Evolutionary conservation across 2,329 filamentous ascomycete species (phyloP), one percentile per base, ranked within the genome.

Genomic region (Alternaria panax): DNA sequence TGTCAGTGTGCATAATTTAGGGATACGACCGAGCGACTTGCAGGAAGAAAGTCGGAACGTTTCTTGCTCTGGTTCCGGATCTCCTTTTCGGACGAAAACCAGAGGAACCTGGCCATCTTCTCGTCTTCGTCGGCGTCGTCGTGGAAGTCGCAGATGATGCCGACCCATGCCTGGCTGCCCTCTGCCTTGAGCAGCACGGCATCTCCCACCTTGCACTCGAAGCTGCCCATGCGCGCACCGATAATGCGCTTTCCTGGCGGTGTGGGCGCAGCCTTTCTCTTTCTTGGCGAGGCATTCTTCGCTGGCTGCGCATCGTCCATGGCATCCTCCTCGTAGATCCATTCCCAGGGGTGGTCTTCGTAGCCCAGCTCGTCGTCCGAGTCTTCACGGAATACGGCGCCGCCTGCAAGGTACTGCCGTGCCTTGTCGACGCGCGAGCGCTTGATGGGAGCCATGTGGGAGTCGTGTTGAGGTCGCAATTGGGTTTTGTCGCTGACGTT

Each of bases 61-160:
- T 95, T 96, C 80, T 92, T 94, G 58, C 88, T 86, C 74, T 89
- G 90, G 70, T 92, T 95, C 27, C 90, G 87, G 61, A 97, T 92
- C 79, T 98, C 94, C 71, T 90, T 91, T 70, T 96, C 91, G 0
- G 92, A 92, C 0, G 92, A 93, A 75, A 99, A 97, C 95, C 95
- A 99, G 85, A 97, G 90, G 73, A 99, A 95, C 63, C 90, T 91
- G 55, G 91, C 94, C 25, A 89, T 88, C 82, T 92, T 97, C 63
- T 83, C 82, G 4, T 88, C 89, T 12, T 77, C 71, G 20, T 68
- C 69, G 43, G 64, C 63, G 45, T 90, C 88, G 45, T 94, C 88
- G 38, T 89, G 75, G 67, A 99, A 97, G 42, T 92, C 89, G 70
- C 90, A 90, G 52, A 97, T 90, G 62, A 99, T 88, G 32, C 92